Evolutionary conservation across 306 rosid species (phyloP).

Genomic region (Leucaena leucocephala): DNA sequence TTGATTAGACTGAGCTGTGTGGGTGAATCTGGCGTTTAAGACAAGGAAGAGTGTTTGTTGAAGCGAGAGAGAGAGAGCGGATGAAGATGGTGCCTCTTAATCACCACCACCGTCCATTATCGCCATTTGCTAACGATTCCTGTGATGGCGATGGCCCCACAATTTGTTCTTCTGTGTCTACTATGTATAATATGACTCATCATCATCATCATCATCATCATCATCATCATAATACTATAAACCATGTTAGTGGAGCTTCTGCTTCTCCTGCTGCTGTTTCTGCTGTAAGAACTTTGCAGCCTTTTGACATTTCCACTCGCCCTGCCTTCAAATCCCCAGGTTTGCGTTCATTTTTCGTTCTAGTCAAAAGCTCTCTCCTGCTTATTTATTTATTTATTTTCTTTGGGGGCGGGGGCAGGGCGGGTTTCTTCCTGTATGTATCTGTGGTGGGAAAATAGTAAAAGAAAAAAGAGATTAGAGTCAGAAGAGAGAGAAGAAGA

Average conservation of each 20-base stretch:
- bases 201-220: slow-evolving; percentile 14
- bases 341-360: slow-evolving; percentile 30
- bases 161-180: slow-evolving; percentile 20
- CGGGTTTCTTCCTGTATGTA: slow-evolving; percentile 16
- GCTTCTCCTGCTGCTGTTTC: slow-evolving; percentile 27
- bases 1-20: slow-evolving; percentile 3
- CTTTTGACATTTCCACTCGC: slow-evolving; percentile 53
- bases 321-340: slow-evolving; percentile 61
- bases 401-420: too few species aligned
- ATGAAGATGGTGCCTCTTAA: slow-evolving; percentile 50
- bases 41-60: slow-evolving; percentile 48
- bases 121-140: slow-evolving; percentile 35
- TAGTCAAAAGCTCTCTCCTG: background rate
- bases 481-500: slow-evolving; percentile 43
- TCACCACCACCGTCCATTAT: slow-evolving; percentile 60
- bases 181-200: slow-evolving; percentile 35
- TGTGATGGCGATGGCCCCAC: slow-evolving; percentile 67
- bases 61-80: slow-evolving; percentile 35
- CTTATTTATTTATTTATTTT: background rate
- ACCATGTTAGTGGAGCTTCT: slow-evolving; percentile 32
- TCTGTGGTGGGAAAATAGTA: slow-evolving; percentile 11
- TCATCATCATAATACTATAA: slow-evolving; percentile 36
- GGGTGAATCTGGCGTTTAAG: slow-evolving; percentile 47
- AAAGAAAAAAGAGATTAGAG: background rate
- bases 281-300: slow-evolving; percentile 53